Base-by-base conservation (phyloP, 805 yeast genomes). In the Wickerhamiella azyma region DNA sequence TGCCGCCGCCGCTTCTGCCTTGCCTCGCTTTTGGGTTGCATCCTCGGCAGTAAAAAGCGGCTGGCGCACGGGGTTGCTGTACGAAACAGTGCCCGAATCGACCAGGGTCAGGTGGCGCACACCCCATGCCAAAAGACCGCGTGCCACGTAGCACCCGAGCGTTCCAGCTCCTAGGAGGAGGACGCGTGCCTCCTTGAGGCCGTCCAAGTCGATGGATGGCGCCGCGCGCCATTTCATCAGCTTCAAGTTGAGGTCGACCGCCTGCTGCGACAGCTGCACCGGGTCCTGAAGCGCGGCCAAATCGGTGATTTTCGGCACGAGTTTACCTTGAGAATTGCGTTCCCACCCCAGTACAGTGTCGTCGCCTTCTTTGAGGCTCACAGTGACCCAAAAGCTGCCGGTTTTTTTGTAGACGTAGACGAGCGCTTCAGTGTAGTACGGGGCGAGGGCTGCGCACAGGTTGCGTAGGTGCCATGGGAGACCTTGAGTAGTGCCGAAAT, bases 141-240 rank as follows among this genome's bases (percentile, higher is more conserved):
- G 69, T 0, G 94, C 74, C 5, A 92, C 89, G 57, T 89, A 89
- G 49, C 94, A 81, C 0, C 98, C 99, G 7, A 94, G 68, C 2
- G 99, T 92, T 6, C 99, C 99, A 0, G 97, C 83, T 0, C 99
- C 99, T n/a, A 92, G 69, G 13, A 92, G 65, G 37, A 92, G 63
- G 33, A 88, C 81, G 52, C 72, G 79, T 9, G 80, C 72, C 14
- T 62, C 49, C 52, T 75, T 73, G 18, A 92, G 67, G 2, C 64
- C 58, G 5, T 83, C 88, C 40, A 92, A 66, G 56, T 92, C 74
- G 3, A 92, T 59, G 8, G 76, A 71, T 0, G 98, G 97, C 0
- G 84, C 85, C 14, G 92, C 75, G 53, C 98, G 71, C 99, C 99
- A 92, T 59, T 86, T 85, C 98, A 92, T 92, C 39, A 92, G 67